phyloP scores from a whole-genome alignment of 2,329 filamentous ascomycete genomes.

The Claviceps fusiformis region DNA sequence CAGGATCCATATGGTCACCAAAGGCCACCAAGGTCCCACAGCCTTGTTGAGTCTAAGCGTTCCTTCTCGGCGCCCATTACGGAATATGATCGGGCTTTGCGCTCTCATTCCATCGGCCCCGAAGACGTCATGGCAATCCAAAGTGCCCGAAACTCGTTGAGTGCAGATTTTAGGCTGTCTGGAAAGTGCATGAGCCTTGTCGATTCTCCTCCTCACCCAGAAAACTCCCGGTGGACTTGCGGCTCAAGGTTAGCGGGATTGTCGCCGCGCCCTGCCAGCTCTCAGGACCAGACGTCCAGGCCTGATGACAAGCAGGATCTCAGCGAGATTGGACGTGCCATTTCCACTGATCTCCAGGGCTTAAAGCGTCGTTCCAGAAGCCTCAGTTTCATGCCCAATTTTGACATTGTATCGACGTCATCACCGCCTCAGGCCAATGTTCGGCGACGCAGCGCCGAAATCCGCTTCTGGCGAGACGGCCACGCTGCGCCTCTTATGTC shows the following conservation, averaged over 20 bases:
- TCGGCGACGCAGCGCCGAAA: conserved; percentile 48
- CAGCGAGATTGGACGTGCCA: conserved; percentile 46
- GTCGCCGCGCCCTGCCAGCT: conserved; percentile 48
- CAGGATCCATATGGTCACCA: conserved; percentile 25
- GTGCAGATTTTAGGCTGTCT: conserved; percentile 26
- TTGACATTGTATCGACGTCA: conserved; percentile 12
- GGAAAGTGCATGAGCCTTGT: conserved; percentile 9
- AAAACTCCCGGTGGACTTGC: conserved; percentile 14
- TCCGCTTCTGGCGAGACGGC: conserved; percentile 50
- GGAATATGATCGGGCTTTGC: conserved; percentile 45
- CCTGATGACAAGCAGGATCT: conserved; percentile 28
- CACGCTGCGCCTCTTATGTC: conserved; percentile 39
- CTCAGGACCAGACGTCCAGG: conserved; percentile 34
- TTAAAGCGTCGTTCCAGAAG: conserved; percentile 45
- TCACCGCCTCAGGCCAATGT: conserved; percentile 13
- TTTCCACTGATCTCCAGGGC: conserved; percentile 39
- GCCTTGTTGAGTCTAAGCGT: conserved; percentile 32
- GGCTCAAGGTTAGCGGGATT: conserved; percentile 37
- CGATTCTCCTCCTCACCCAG: conserved; percentile 9
- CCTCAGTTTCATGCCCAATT: conserved; percentile 37
- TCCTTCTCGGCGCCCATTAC: conserved; percentile 46
- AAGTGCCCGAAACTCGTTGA: conserved; percentile 39
- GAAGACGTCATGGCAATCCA: conserved; percentile 40
- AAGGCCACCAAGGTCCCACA: conserved; percentile 17
- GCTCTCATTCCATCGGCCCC: conserved; percentile 47